Evolutionary conservation across 225 moss, liverwort and hornwort genomes (phyloP).

Genomic region (Bryoerythrophyllum caledonicum): DNA sequence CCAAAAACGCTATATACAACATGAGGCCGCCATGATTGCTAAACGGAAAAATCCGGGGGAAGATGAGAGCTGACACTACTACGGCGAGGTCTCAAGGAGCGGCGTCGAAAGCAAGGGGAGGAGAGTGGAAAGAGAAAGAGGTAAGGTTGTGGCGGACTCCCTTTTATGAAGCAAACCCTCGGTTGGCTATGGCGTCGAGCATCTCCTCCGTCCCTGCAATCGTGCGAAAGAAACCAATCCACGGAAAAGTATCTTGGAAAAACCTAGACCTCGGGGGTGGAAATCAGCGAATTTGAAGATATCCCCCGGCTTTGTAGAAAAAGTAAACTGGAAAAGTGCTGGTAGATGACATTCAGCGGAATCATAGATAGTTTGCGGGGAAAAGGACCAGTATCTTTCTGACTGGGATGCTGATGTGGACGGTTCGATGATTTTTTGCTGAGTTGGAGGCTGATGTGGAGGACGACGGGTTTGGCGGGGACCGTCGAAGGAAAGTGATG

Average conservation of each 20-base stretch:
- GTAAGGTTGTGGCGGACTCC: fast-evolving
- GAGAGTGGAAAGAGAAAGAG: fast-evolving
- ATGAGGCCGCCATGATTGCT: slow-evolving; percentile 43
- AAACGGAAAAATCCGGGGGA: background rate
- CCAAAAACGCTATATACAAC: slow-evolving; percentile 59
- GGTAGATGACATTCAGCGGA: background rate
- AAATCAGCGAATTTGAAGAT: no score
- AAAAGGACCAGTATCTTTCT: slow-evolving; percentile 2
- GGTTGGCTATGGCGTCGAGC: slow-evolving; percentile 31
- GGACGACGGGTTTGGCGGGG: background rate
- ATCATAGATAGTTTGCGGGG: background rate
- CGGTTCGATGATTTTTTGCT: no score
- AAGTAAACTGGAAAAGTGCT: background rate
- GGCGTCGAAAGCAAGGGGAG: background rate
- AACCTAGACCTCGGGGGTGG: background rate
- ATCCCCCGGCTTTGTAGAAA: no score
- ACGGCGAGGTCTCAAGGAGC: background rate
- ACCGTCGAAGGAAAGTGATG: background rate
- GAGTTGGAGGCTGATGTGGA: slow-evolving; percentile 25
- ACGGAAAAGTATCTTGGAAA: fast-evolving
- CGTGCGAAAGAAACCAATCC: background rate
- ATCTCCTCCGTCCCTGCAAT: slow-evolving; percentile 1
- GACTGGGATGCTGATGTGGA: slow-evolving; percentile 4
- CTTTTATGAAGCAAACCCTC: slow-evolving; percentile 29
- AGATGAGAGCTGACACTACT: background rate